A percentile compares a stretch with the other conserved stretches of the same genome.
These are phyloP conservation scores for Lupinus albus DNA, from an alignment of 306 rosid species.

Conservation along the genomic window DNA sequence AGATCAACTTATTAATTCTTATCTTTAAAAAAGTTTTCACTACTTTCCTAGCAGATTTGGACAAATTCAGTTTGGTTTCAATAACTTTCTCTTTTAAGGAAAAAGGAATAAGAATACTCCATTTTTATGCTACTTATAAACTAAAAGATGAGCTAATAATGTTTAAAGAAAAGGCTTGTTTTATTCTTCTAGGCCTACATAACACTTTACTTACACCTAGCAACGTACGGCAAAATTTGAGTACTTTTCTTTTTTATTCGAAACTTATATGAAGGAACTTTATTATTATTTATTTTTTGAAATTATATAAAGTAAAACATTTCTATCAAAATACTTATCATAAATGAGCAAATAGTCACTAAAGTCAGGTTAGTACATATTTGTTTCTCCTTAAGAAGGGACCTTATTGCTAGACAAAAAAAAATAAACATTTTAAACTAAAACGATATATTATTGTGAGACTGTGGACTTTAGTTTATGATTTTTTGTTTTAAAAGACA, in stretches of 20 bases:
- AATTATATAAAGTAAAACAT: too few relatives aligned
- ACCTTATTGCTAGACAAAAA: too few relatives aligned
- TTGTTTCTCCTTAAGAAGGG: too few relatives aligned
- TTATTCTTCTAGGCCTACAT: slow-evolving; percentile 12
- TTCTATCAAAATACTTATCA: too few relatives aligned
- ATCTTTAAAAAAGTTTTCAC: slow-evolving; percentile 43
- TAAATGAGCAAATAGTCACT: too few relatives aligned
- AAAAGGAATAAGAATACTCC: slow-evolving; percentile 15
- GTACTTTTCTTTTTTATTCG: neutral
- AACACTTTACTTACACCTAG: neutral
- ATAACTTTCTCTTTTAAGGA: slow-evolving; percentile 30
- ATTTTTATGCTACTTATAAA: slow-evolving; percentile 27
- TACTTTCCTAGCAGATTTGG: slow-evolving; percentile 28
- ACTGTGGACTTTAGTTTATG: too few relatives aligned
- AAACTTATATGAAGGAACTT: too few relatives aligned
- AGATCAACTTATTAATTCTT: slow-evolving; percentile 32
- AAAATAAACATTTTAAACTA: too few relatives aligned
- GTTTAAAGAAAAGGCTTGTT: slow-evolving; percentile 28
- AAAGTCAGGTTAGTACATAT: too few relatives aligned
- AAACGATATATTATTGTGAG: too few relatives aligned
- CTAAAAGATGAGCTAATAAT: slow-evolving; percentile 33
- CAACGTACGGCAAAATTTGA: neutral
- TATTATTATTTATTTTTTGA: too few relatives aligned
- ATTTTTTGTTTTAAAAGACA: too few relatives aligned
- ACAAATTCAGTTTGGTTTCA: slow-evolving; percentile 38